These are phyloP conservation scores for Phytophthora multivora DNA, from an alignment of 352 stramenopile species.

Conservation along the genomic window DNA sequence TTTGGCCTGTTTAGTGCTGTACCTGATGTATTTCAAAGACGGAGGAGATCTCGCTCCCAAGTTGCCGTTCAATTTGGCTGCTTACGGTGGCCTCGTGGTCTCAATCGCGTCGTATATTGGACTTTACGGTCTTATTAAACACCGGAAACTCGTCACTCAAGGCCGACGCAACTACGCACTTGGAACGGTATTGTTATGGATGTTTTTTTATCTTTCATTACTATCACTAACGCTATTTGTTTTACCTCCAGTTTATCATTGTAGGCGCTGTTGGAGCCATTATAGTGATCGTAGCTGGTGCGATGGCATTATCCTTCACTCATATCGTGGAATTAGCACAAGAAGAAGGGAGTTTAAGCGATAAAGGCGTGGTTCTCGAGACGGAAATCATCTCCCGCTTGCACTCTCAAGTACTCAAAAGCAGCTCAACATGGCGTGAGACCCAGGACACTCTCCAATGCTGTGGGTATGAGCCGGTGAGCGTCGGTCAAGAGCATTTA, in stretches of 20 bases:
- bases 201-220: background rate
- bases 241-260: conserved; percentile 46
- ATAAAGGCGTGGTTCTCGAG: conserved; percentile 48
- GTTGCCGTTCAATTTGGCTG: conserved; percentile 56
- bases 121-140: conserved; percentile 56
- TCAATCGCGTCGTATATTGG: conserved; percentile 48
- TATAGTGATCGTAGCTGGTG: conserved; percentile 54
- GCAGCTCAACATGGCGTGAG: conserved; percentile 35
- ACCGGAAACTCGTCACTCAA: conserved; percentile 56
- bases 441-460: conserved; percentile 60
- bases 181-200: conserved; percentile 36
- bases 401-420: conserved; percentile 37
- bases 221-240: background rate
- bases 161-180: conserved; percentile 64
- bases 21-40: conserved; percentile 65
- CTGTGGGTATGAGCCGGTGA: conserved; percentile 51
- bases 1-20: conserved; percentile 58
- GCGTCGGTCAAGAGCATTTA: conserved; percentile 21
- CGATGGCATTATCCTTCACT: conserved; percentile 49
- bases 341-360: conserved; percentile 39
- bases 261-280: conserved; percentile 44
- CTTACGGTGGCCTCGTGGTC: conserved; percentile 50
- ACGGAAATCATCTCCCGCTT: conserved; percentile 50
- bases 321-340: conserved; percentile 41
- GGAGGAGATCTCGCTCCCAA: conserved; percentile 55